A percentile compares a stretch with the other conserved stretches of the same genome.
Conservation (phyloP, 495 filamentous ascomycete species). For the Achaetomiella virescens region DNA sequence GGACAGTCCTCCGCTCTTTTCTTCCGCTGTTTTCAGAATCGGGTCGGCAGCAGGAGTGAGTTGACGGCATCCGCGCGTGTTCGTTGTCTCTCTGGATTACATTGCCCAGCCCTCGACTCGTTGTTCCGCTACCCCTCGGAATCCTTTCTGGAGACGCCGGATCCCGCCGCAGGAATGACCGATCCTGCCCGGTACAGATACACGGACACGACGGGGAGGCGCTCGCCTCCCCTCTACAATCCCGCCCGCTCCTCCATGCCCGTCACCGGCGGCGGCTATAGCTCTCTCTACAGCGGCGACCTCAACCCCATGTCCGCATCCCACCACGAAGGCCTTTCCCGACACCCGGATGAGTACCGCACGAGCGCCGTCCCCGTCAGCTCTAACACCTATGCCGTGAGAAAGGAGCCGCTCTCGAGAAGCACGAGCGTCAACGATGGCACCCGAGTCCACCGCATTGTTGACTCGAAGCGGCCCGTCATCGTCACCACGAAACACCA, state of each 20-base stretch:
- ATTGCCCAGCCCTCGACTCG: background rate
- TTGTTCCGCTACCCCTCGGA: background rate
- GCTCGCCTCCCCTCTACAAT: conserved; percentile 40
- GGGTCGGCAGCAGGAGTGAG: background rate
- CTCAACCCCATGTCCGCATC: conserved; percentile 35
- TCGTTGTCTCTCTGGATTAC: background rate
- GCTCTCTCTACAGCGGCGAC: conserved; percentile 37
- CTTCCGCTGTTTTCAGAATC: background rate
- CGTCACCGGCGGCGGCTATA: conserved; percentile 34
- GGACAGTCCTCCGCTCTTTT: conserved; percentile 9
- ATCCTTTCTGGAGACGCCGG: background rate
- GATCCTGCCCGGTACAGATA: conserved; percentile 35
- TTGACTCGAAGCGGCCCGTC: conserved; percentile 40
- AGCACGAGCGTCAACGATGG: conserved; percentile 36
- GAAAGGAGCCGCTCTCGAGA: conserved; percentile 37
- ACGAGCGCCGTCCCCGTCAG: conserved; percentile 27
- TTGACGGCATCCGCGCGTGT: background rate
- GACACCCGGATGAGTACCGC: conserved; percentile 28
- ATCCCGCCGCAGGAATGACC: conserved; percentile 28
- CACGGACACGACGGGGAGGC: conserved; percentile 30
- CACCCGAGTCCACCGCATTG: conserved; percentile 32
- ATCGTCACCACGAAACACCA: conserved; percentile 41
- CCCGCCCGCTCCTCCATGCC: conserved; percentile 45
- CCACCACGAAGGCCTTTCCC: conserved; percentile 32
- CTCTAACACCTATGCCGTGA: conserved; percentile 44